Evolutionary conservation across 2,329 filamentous ascomycete species (phyloP).

Genomic region (Nemania sp.): DNA sequence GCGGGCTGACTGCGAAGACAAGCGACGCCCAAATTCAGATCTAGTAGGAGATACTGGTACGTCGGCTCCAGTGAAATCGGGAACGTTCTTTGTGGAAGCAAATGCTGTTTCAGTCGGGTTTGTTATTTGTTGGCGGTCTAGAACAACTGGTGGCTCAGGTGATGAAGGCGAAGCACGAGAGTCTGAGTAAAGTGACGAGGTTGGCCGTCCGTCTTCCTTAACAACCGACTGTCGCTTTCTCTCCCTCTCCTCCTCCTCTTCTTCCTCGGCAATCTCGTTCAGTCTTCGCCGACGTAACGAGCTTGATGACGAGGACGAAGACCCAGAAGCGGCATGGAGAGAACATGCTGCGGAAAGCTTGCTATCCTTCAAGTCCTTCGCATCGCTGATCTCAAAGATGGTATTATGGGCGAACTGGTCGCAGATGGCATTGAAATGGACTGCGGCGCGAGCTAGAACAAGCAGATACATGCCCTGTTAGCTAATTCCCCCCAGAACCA

Average conservation of each 20-base stretch:
- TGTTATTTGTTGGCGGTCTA: constrained; percentile 65
- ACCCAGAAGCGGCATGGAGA: constrained; percentile 86
- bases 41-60: constrained; percentile 60
- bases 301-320: constrained; percentile 85
- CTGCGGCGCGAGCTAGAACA: constrained; percentile 79
- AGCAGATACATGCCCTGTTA: constrained; percentile 43
- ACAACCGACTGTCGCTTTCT: constrained; percentile 69
- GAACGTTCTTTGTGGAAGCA: constrained; percentile 62
- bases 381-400: constrained; percentile 78
- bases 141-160: constrained; percentile 57
- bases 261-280: constrained; percentile 94
- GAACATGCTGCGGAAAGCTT: constrained; percentile 90
- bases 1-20: constrained; percentile 65
- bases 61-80: constrained; percentile 62
- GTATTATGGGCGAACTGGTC: constrained; percentile 86
- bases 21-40: constrained; percentile 57
- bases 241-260: constrained; percentile 77
- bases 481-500: constrained; percentile 40
- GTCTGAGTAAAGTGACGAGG: constrained; percentile 47
- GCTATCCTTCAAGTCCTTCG: constrained; percentile 86
- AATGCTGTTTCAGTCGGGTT: constrained; percentile 65
- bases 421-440: constrained; percentile 75
- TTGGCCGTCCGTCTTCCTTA: constrained; percentile 58
- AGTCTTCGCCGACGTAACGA: constrained; percentile 81
- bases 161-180: constrained; percentile 40